Conservation (phyloP, 2,329 filamentous ascomycete genomes). For the Cladorrhinum sp. region DNA sequence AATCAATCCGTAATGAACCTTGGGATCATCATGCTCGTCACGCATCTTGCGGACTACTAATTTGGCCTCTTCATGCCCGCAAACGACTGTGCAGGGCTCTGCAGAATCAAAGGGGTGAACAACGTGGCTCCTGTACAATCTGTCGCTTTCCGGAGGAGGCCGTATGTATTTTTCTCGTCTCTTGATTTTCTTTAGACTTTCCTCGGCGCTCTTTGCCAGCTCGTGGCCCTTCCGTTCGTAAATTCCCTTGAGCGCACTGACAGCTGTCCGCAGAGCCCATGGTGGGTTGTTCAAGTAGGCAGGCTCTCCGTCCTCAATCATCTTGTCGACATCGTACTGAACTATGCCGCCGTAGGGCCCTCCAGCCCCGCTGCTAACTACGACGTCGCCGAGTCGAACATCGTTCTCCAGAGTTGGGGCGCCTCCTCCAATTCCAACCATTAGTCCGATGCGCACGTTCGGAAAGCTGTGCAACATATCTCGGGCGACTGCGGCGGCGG, state of each 20-base stretch:
- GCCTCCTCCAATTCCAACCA: conserved; percentile 37
- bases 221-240: not conserved
- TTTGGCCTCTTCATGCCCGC: not conserved
- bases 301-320: conserved; percentile 13
- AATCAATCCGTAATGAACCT: conserved; percentile 37
- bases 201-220: not conserved
- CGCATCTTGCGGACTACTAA: not conserved
- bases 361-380: conserved; percentile 31
- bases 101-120: not conserved
- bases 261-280: not conserved
- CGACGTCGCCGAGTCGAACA: conserved; percentile 35
- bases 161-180: not conserved
- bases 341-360: conserved; percentile 22
- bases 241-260: not conserved
- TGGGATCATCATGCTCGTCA: not conserved
- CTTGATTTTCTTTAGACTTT: not conserved
- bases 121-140: not conserved
- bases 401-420: conserved; percentile 35
- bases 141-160: not conserved
- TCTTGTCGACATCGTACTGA: conserved; percentile 30
- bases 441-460: conserved; percentile 30
- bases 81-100: not conserved
- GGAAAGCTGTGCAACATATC: conserved; percentile 32
- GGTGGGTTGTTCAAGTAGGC: not conserved
- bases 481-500: conserved; percentile 29